Evolutionary conservation across 2,329 filamentous ascomycete genomes (phyloP).

Genomic region (Paecilomyces fulvus): DNA sequence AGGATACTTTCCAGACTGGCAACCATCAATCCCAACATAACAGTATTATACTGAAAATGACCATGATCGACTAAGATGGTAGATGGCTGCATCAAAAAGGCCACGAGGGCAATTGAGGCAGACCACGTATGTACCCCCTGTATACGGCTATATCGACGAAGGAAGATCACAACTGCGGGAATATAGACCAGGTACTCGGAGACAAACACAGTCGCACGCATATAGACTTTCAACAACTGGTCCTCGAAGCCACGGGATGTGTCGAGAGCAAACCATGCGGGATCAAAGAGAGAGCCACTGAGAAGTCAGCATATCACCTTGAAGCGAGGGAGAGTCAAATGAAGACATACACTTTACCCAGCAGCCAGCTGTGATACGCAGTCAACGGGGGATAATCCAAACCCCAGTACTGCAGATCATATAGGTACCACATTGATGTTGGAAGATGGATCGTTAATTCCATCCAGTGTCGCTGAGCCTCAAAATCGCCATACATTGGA

Average conservation of each 20-base stretch:
- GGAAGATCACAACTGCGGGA: constrained; percentile 76
- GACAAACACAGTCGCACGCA: constrained; percentile 83
- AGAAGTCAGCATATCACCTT: constrained; percentile 8
- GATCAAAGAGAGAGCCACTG: constrained; percentile 66
- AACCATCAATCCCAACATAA: constrained; percentile 88
- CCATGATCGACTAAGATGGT: constrained; percentile 91
- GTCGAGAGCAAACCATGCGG: constrained; percentile 79
- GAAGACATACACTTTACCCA: constrained; percentile 64
- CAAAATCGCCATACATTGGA: constrained; percentile 94
- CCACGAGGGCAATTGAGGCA: constrained; percentile 73
- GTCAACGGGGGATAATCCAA: constrained; percentile 96
- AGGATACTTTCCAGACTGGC: constrained; percentile 84
- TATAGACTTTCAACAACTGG: constrained; percentile 77
- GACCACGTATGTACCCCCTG: constrained; percentile 75
- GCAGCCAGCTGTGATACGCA: constrained; percentile 95
- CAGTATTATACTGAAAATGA: constrained; percentile 96
- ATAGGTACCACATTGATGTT: constrained; percentile 93
- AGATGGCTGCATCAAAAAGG: constrained; percentile 84
- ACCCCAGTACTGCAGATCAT: constrained; percentile 95
- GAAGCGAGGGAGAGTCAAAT: constrained; percentile 4
- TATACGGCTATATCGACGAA: constrained; percentile 68
- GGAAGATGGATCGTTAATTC: constrained; percentile 86
- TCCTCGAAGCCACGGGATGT: constrained; percentile 75
- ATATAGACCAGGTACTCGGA: constrained; percentile 89
- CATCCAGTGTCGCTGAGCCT: constrained; percentile 98